phyloP scores from a whole-genome alignment of 2,329 filamentous ascomycete genomes.

The Pseudogymnoascus sp. region DNA sequence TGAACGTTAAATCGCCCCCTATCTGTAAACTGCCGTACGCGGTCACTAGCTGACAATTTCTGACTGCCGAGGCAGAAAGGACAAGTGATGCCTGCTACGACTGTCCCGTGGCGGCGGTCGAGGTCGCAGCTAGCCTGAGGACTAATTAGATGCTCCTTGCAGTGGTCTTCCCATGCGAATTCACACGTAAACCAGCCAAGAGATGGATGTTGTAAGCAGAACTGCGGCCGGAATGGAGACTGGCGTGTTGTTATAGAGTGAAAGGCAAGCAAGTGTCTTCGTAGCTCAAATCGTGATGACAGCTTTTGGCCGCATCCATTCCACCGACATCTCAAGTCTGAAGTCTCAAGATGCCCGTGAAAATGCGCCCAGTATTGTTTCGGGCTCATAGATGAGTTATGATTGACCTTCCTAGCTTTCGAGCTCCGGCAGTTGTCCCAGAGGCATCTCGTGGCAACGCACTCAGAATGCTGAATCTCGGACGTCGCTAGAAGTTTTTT shows the following conservation, averaged over 20 bases:
- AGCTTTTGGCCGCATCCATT: conserved; percentile 5
- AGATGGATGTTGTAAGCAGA: conserved; percentile 1
- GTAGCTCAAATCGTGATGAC: neutral
- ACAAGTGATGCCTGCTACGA: conserved; percentile 1
- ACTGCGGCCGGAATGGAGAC: neutral
- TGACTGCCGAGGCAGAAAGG: neutral
- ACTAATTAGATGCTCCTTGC: neutral
- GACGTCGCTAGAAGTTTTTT: conserved; percentile 1
- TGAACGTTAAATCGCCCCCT: conserved; percentile 4
- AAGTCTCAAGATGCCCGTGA: neutral
- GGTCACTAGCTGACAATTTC: conserved; percentile 1
- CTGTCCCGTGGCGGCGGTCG: neutral
- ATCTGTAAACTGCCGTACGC: neutral
- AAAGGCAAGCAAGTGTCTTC: neutral
- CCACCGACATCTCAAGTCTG: neutral
- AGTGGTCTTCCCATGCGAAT: neutral
- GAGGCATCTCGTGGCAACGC: conserved; percentile 1
- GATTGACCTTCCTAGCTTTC: neutral
- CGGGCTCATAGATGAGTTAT: neutral
- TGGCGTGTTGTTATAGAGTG: conserved; percentile 2
- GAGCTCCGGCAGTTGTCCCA: neutral
- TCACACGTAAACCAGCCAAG: neutral
- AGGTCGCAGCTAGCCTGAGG: neutral
- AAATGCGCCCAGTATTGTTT: conserved; percentile 5
- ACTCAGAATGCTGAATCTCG: neutral